These are phyloP conservation scores for Imleria badia DNA, from an alignment of 768 basidiomycete genomes.

Conservation along the genomic window DNA sequence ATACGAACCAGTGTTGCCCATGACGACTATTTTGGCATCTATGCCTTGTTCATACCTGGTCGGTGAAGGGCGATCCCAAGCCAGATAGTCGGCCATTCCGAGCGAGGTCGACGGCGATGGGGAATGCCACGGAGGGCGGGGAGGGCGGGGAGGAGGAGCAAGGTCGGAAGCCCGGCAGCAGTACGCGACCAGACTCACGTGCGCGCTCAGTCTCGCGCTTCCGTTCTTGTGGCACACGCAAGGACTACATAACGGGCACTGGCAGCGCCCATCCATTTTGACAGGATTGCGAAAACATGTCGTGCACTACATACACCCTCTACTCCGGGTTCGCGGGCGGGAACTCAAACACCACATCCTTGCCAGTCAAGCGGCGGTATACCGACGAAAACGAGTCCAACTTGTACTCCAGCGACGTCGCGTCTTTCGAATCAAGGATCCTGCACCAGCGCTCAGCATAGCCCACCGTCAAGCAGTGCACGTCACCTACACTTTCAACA, in stretches of 20 bases:
- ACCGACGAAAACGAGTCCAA: conserved; percentile 98
- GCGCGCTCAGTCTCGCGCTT: conserved; percentile 13
- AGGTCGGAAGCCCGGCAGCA: conserved; percentile 14
- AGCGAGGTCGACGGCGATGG: conserved; percentile 22
- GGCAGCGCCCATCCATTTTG: conserved; percentile 39
- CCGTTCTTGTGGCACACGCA: conserved; percentile 24
- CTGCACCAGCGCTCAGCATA: conserved; percentile 42
- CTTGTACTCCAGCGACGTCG: conserved; percentile 99
- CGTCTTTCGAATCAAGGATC: conserved; percentile 96
- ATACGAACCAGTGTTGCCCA: conserved; percentile 71
- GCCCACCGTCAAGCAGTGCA: conserved; percentile 5
- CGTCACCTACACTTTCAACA: conserved; percentile 90
- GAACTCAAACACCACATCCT: conserved; percentile 95
- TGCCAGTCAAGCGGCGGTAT: conserved; percentile 93
- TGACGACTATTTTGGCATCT: conserved; percentile 94
- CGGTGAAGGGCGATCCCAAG: conserved; percentile 64
- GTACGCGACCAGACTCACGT: conserved; percentile 37
- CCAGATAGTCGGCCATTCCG: conserved; percentile 57
- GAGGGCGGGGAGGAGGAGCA: conserved; percentile 34
- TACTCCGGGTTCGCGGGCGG: conserved; percentile 75
- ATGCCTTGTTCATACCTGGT: conserved; percentile 79
- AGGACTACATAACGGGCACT: conserved; percentile 31
- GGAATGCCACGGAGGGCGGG: conserved; percentile 49
- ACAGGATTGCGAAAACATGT: conserved; percentile 29
- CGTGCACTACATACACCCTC: conserved; percentile 33